Evolutionary conservation across 306 rosid genomes (phyloP), one percentile per base, ranked within the genome.

Genomic region (Vigna radiata): DNA sequence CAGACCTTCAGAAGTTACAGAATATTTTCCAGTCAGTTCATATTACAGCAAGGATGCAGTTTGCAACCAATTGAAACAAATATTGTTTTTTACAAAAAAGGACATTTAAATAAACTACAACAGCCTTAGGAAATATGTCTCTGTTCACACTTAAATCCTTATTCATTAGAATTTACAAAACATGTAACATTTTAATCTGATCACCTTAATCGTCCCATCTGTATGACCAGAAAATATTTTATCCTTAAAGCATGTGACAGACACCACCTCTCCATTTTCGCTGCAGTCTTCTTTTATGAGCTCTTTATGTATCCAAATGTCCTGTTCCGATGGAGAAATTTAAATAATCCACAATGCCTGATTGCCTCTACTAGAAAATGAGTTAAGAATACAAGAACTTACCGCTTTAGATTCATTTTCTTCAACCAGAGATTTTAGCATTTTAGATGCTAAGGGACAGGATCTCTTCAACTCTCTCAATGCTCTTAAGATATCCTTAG

Each of bases 171-270:
- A 44, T 67, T 52, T 3, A 46, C 27, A 60, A 11, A 12, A 41
- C 23, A 11, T 37, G 16, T 16, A 41, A 49, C 23, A 52, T 29
- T 13, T 33, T 27, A 46, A 55, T 66, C 73, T 37, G 60, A 53
- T 74, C 84, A 94, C 98, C 98, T 89, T 92, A 64, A 95, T 89
- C 21, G 90, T 95, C 72, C 98, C 98, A 86, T 95, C 96, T 81
- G 98, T 80, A 82, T 95, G 98, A 12, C 97, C 97, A 3, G 98
- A 92, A 86, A 95, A 87, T 3, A 86, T 16, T 77, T 88, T 88
- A 78, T 85, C 91, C 70, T 87, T 89, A 50, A 65, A 84, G 84
- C 79, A 90, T 54, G 86, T 83, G 76, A 92, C 67, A 49, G 97
- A 92, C 29, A 87, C 62, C 61, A 95, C 96, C 80, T 89, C 93